phyloP scores from a whole-genome alignment of 805 yeast genomes.

The Saccharomyces paradoxus region DNA sequence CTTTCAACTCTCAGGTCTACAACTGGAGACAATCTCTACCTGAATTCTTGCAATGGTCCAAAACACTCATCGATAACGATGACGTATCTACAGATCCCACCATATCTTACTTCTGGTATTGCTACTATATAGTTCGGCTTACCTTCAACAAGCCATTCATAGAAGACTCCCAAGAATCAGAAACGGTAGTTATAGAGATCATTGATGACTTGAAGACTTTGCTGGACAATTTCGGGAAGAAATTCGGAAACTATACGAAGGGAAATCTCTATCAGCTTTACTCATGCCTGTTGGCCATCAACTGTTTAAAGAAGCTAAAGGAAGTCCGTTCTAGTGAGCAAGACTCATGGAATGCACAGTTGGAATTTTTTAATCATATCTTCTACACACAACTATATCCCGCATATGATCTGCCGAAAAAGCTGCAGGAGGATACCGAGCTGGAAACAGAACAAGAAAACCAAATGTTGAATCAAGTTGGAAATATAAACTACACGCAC shows the following conservation, averaged over 20 bases:
- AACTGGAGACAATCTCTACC: conserved; percentile 48
- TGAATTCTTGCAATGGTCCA: conserved; percentile 42
- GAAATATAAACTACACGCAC: conserved; percentile 23
- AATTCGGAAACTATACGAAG: conserved; percentile 20
- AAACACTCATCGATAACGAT: conserved; percentile 31
- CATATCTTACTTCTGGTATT: conserved; percentile 43
- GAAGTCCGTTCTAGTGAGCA: conserved; percentile 2
- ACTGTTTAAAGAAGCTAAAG: conserved; percentile 20
- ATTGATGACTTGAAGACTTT: conserved; percentile 25
- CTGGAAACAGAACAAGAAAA: conserved; percentile 19
- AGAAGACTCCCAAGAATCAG: conserved; percentile 31
- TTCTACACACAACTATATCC: conserved; percentile 21
- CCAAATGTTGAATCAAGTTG: conserved; percentile 22
- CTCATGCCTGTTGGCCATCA: conserved; percentile 27
- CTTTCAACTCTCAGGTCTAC: conserved; percentile 43
- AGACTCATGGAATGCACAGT: conserved; percentile 10
- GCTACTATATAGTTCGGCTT: conserved; percentile 49
- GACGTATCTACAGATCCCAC: conserved; percentile 46
- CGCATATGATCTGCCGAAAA: conserved; percentile 19
- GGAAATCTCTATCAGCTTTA: conserved; percentile 29
- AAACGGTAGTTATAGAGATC: conserved; percentile 22
- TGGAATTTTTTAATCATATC: conserved; percentile 20
- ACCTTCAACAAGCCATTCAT: conserved; percentile 56
- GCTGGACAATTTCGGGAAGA: conserved; percentile 21
- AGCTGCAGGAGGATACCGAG: conserved; percentile 18